phyloP scores from a whole-genome alignment of 2,329 filamentous ascomycete species.

The Clonostachys rhizophaga region DNA sequence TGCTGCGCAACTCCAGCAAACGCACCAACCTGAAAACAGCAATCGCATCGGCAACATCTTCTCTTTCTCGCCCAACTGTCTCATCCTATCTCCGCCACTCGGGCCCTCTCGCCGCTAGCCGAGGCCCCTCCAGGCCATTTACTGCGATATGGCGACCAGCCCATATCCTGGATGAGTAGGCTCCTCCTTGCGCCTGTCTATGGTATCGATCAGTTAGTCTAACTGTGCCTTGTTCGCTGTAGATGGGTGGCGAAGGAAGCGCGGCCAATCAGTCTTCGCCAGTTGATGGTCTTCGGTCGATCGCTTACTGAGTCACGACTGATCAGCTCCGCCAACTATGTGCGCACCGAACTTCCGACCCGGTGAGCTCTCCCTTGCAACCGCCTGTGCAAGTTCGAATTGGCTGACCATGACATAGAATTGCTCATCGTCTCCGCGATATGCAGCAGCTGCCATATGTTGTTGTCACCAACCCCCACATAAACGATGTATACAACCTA shows the following conservation, averaged over 20 bases:
- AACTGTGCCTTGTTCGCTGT: slow-evolving; percentile 2
- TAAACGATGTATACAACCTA: slow-evolving; percentile 91
- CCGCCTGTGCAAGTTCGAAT: background rate
- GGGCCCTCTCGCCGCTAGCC: too few species aligned
- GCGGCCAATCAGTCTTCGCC: slow-evolving; percentile 90
- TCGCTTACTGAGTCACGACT: slow-evolving; percentile 86
- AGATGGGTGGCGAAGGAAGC: slow-evolving; percentile 94
- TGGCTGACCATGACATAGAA: slow-evolving; percentile 37
- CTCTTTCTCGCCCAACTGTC: too few species aligned
- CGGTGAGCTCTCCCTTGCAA: slow-evolving; percentile 40
- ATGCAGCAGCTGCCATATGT: slow-evolving; percentile 96
- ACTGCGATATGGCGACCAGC: slow-evolving; percentile 54
- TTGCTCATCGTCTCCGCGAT: slow-evolving; percentile 91
- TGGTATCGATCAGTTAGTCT: background rate
- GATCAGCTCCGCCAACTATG: slow-evolving; percentile 94
- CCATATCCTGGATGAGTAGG: slow-evolving; percentile 61
- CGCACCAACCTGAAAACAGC: slow-evolving; percentile 23
- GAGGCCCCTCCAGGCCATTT: slow-evolving; percentile 1
- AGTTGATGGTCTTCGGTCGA: slow-evolving; percentile 95
- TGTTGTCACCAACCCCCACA: slow-evolving; percentile 91
- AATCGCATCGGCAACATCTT: background rate
- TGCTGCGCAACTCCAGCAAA: slow-evolving; percentile 38
- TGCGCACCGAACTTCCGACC: slow-evolving; percentile 88
- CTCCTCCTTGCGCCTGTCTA: slow-evolving; percentile 3
- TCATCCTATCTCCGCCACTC: too few species aligned